Percentiles rank a stretch among this genome's conserved stretches.
Conservation (phyloP, 2,329 filamentous ascomycete species). For the Sporothrix brasiliensis region DNA sequence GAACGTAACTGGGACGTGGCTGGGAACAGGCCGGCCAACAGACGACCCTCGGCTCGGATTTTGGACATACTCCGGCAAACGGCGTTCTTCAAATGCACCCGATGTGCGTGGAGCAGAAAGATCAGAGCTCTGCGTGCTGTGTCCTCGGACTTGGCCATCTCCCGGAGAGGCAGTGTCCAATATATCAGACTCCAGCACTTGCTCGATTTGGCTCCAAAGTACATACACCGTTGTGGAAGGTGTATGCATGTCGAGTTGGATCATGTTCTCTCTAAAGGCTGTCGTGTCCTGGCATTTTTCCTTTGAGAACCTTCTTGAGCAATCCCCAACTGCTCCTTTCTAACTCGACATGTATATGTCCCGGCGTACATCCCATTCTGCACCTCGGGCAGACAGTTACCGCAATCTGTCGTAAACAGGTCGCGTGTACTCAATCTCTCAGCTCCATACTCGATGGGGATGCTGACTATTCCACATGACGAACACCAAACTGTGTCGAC, state of each 20-base stretch:
- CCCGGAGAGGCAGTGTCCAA: not conserved
- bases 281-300: too few relatives aligned
- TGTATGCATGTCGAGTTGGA: too few relatives aligned
- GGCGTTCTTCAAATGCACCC: not conserved
- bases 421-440: not conserved
- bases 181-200: too few relatives aligned
- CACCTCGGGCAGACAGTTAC: not conserved
- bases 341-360: not conserved
- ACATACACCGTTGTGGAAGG: too few relatives aligned
- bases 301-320: too few relatives aligned
- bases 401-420: not conserved
- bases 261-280: too few relatives aligned
- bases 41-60: conserved; percentile 10
- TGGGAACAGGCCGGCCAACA: not conserved
- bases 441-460: not conserved
- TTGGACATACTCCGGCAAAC: conserved; percentile 6
- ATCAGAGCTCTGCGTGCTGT: too few relatives aligned
- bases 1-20: not conserved
- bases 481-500: not conserved
- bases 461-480: not conserved
- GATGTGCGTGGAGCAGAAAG: too few relatives aligned
- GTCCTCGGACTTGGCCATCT: not conserved
- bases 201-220: not conserved
- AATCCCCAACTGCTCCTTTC: not conserved
- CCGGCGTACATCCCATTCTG: not conserved